These are phyloP conservation scores for Aspergillus campestris DNA, from an alignment of 495 filamentous ascomycete species.

Conservation along the genomic window DNA sequence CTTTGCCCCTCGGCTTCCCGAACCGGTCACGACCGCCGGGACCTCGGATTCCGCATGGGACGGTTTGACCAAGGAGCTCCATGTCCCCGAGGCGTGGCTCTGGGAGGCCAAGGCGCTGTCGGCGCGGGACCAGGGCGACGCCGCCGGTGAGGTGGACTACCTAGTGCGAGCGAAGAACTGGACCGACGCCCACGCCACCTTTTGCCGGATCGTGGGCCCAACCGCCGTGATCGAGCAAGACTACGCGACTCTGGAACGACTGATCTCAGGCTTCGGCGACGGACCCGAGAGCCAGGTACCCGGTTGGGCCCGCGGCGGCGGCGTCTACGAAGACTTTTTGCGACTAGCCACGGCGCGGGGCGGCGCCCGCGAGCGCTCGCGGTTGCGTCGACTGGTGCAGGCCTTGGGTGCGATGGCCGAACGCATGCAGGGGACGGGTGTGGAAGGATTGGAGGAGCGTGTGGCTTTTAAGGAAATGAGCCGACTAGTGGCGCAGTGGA, in stretches of 20 bases:
- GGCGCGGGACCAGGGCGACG: slow-evolving; percentile 59
- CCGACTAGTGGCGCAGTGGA: slow-evolving; percentile 48
- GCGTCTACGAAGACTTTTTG: slow-evolving; percentile 76
- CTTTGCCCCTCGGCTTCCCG: slow-evolving; percentile 33
- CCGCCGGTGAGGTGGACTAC: slow-evolving; percentile 59
- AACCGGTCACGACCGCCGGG: slow-evolving; percentile 50
- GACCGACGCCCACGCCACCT: slow-evolving; percentile 74
- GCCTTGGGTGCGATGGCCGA: slow-evolving; percentile 56
- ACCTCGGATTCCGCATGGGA: slow-evolving; percentile 38
- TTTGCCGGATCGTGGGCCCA: slow-evolving; percentile 70
- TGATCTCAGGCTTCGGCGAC: slow-evolving; percentile 59
- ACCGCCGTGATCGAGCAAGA: slow-evolving; percentile 70
- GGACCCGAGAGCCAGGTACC: slow-evolving; percentile 38
- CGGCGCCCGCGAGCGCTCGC: slow-evolving; percentile 27
- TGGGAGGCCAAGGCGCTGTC: slow-evolving; percentile 81
- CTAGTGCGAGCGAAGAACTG: slow-evolving; percentile 68
- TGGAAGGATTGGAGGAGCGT: slow-evolving; percentile 66
- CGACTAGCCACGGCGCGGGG: slow-evolving; percentile 40
- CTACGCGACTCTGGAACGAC: slow-evolving; percentile 50
- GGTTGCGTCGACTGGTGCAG: slow-evolving; percentile 51
- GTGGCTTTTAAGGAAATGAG: slow-evolving; percentile 68
- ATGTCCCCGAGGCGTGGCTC: slow-evolving; percentile 69
- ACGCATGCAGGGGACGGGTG: slow-evolving; percentile 41
- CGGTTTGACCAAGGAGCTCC: slow-evolving; percentile 49
- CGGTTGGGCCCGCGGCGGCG: slow-evolving; percentile 68